These are phyloP conservation scores for Rhizopus sp. DNA, from an alignment of 371 early-diverging fungal species.

Conservation along the genomic window DNA sequence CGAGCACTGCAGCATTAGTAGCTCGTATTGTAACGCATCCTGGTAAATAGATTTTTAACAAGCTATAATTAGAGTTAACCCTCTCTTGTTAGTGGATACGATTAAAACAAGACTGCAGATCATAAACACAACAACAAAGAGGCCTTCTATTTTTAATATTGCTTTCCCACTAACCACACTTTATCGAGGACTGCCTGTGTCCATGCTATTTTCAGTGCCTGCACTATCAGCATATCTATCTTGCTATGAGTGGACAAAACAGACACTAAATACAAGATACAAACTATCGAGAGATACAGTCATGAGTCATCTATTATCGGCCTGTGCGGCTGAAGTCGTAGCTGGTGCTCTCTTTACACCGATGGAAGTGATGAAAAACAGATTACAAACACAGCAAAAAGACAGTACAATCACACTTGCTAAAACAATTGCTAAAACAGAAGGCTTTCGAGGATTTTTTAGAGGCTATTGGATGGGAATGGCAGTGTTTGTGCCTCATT, in stretches of 20 bases:
- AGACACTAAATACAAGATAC: conserved; percentile 19
- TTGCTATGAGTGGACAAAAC: conserved; percentile 71
- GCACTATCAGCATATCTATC: conserved; percentile 75
- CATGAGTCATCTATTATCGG: conserved; percentile 53
- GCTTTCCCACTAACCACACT: conserved; percentile 25
- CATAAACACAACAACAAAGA: conserved; percentile 15
- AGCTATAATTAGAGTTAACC: background rate
- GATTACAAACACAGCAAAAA: conserved; percentile 51
- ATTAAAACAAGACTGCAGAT: conserved; percentile 75
- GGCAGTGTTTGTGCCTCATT: conserved; percentile 71
- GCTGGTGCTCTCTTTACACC: conserved; percentile 73
- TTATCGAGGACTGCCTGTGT: conserved; percentile 71
- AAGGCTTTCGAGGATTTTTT: conserved; percentile 72
- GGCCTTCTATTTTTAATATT: conserved; percentile 1
- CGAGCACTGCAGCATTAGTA: conserved; percentile 57
- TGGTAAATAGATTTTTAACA: conserved; percentile 24
- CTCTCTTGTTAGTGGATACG: conserved; percentile 62
- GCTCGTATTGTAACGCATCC: conserved; percentile 70
- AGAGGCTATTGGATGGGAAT: conserved; percentile 74
- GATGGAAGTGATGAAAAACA: conserved; percentile 82
- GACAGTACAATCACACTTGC: conserved; percentile 10
- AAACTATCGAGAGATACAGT: conserved; percentile 19
- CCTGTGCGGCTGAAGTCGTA: conserved; percentile 56
- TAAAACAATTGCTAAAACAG: conserved; percentile 46
- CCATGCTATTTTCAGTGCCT: conserved; percentile 72